A percentile compares a stretch with the other conserved stretches of the same genome.
These are phyloP conservation scores for Manihot esculenta DNA, from an alignment of 441 rosid species.

Conservation along the genomic window DNA sequence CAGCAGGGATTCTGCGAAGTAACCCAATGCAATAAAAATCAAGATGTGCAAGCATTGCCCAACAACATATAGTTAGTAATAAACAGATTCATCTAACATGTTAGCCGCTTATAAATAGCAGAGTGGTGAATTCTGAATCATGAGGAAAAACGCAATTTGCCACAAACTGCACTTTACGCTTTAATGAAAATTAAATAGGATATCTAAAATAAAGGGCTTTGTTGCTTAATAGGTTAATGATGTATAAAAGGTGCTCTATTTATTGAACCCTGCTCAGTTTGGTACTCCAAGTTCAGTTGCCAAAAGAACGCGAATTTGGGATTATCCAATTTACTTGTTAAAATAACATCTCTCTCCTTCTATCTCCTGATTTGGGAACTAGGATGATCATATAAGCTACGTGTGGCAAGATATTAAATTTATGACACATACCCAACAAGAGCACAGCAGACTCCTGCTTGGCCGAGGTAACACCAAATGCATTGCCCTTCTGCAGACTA, in stretches of 20 bases:
- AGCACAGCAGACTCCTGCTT: constrained; percentile 99
- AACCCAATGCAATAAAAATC: constrained; percentile 1
- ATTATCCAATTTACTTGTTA: not conserved
- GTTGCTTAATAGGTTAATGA: not conserved
- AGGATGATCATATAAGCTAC: not conserved
- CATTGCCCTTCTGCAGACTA: constrained; percentile 53
- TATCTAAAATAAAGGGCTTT: not conserved
- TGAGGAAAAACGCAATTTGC: not conserved
- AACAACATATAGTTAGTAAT: too few relatives aligned
- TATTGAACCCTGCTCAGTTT: not conserved
- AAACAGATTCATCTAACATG: too few relatives aligned
- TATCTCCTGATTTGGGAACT: not conserved
- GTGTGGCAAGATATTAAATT: not conserved
- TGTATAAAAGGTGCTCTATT: not conserved
- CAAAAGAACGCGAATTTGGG: not conserved
- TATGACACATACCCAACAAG: constrained; percentile 69
- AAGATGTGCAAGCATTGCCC: not conserved
- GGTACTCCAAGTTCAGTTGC: not conserved
- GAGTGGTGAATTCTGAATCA: not conserved
- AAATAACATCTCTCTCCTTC: not conserved
- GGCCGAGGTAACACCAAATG: constrained; percentile 59
- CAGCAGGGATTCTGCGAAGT: constrained; percentile 76
- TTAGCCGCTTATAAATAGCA: too few relatives aligned
- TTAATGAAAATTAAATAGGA: not conserved
- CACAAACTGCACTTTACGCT: not conserved